These are phyloP conservation scores for Raphanus raphanistrum DNA, from an alignment of 345 rosid genomes.

Conservation along the genomic window DNA sequence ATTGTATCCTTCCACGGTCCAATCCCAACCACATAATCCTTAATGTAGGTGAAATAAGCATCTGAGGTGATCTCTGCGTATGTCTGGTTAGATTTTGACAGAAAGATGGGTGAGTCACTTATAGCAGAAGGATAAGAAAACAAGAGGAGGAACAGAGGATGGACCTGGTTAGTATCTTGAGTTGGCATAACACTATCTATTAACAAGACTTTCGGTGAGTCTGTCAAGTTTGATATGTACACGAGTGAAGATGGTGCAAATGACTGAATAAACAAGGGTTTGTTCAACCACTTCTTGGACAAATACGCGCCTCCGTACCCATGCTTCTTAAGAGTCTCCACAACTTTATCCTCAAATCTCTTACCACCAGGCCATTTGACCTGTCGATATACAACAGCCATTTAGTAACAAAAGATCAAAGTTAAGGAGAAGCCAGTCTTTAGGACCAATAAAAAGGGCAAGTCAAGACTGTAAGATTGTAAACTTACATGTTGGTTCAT, in stretches of 20 bases:
- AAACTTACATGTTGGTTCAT: constrained; percentile 78
- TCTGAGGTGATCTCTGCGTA: constrained; percentile 91
- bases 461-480: constrained; percentile 16
- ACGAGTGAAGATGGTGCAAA: constrained; percentile 91
- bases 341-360: constrained; percentile 76
- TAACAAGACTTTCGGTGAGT: constrained; percentile 72
- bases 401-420: not conserved
- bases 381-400: constrained; percentile 36
- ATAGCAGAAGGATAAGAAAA: not conserved
- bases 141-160: constrained; percentile 5
- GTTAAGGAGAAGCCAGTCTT: not conserved
- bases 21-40: constrained; percentile 81
- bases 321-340: constrained; percentile 68
- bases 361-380: constrained; percentile 82
- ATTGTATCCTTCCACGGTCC: constrained; percentile 98
- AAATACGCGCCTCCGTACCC: constrained; percentile 77
- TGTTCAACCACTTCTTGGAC: constrained; percentile 77
- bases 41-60: constrained; percentile 64
- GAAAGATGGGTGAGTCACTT: not conserved
- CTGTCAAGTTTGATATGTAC: constrained; percentile 62
- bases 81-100: constrained; percentile 50
- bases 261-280: constrained; percentile 87
- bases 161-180: constrained; percentile 92
- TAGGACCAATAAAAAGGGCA: not conserved
- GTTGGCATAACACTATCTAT: constrained; percentile 71